A percentile compares a stretch with the other conserved stretches of the same genome.
These are phyloP conservation scores for Leishmania tarentolae DNA, from an alignment of 208 protist genomes.

Conservation along the genomic window DNA sequence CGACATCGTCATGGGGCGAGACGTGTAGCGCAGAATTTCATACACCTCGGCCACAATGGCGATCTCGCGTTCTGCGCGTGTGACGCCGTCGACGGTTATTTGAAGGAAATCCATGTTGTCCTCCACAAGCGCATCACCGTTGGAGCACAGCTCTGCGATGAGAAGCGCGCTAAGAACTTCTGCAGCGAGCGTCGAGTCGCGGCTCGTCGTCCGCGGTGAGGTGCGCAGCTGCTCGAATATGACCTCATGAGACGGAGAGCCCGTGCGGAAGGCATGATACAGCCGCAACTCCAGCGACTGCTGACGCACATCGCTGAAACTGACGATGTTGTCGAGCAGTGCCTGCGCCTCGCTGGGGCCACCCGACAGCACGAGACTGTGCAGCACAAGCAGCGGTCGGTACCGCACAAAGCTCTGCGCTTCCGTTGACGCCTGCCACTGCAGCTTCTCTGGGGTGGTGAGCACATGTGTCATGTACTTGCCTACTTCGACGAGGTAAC, in stretches of 20 bases:
- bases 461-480: conserved; percentile 29
- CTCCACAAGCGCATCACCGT: conserved; percentile 42
- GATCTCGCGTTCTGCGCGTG: conserved; percentile 44
- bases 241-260: conserved; percentile 33
- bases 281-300: conserved; percentile 60
- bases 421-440: conserved; percentile 19
- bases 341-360: conserved; percentile 24
- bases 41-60: conserved; percentile 66
- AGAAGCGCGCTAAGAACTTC: conserved; percentile 74
- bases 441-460: conserved; percentile 15
- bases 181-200: conserved; percentile 51
- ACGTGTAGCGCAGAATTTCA: conserved; percentile 34
- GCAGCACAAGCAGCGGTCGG: conserved; percentile 49
- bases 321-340: conserved; percentile 25
- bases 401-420: conserved; percentile 47
- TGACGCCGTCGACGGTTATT: conserved; percentile 59
- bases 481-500: conserved; percentile 71
- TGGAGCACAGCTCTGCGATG: conserved; percentile 60
- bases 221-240: conserved; percentile 62
- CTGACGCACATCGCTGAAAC: conserved; percentile 47
- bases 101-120: conserved; percentile 63
- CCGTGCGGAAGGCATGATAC: conserved; percentile 52
- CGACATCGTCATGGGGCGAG: conserved; percentile 19
- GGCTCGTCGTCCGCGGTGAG: conserved; percentile 32
- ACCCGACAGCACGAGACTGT: conserved; percentile 26